Conservation (phyloP, 129 eudicot species). For the Silybum marianum region DNA sequence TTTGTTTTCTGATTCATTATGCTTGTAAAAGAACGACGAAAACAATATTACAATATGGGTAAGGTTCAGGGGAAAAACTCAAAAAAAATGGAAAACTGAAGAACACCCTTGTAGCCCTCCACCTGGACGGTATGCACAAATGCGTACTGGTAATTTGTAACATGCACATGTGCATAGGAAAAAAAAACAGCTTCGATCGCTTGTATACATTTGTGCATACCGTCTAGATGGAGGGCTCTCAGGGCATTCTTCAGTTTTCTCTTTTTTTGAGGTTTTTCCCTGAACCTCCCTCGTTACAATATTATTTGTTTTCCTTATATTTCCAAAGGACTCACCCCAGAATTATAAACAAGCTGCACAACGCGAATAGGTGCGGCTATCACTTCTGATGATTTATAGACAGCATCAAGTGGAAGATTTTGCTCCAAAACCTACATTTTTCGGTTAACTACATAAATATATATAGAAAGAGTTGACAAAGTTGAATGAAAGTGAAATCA, state of each 20-base stretch:
- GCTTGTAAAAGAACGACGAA: not conserved
- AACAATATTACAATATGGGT: not conserved
- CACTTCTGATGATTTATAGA: conserved; percentile 77
- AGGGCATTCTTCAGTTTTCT: too few relatives aligned
- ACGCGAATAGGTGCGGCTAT: conserved; percentile 94
- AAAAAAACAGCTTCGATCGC: too few relatives aligned
- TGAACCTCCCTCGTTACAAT: too few relatives aligned
- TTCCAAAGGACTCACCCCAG: conserved; percentile 65
- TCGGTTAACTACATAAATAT: conserved; percentile 1
- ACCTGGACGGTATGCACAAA: too few relatives aligned
- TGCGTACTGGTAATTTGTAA: too few relatives aligned
- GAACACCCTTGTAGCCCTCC: too few relatives aligned
- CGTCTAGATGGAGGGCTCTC: too few relatives aligned
- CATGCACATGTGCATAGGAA: too few relatives aligned
- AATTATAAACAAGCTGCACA: conserved; percentile 78
- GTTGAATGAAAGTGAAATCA: conserved; percentile 3
- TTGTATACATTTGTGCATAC: too few relatives aligned
- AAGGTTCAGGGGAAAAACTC: too few relatives aligned
- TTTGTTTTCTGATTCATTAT: not conserved
- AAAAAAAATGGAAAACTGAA: too few relatives aligned
- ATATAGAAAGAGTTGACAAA: not conserved
- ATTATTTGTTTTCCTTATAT: not conserved
- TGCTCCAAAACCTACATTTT: conserved; percentile 77
- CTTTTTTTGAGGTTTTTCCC: too few relatives aligned
- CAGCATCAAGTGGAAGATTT: conserved; percentile 81